These are phyloP conservation scores for Macrophomina pseudophaseolina DNA, from an alignment of 2,329 filamentous ascomycete genomes.

Conservation along the genomic window DNA sequence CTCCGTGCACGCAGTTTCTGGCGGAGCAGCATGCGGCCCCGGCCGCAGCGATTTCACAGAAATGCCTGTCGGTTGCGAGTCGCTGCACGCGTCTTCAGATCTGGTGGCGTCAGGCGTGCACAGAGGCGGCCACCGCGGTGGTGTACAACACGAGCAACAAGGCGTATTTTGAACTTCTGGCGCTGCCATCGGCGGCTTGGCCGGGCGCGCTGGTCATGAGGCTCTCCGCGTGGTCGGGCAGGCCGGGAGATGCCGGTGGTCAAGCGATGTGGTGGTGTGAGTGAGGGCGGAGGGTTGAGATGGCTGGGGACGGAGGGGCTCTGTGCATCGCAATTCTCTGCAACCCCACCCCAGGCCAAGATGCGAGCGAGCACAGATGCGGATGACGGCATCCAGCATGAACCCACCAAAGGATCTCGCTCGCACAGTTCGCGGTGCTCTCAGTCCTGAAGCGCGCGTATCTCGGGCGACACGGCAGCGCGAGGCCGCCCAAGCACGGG, in stretches of 20 bases:
- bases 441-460: constrained; percentile 16
- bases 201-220: not conserved
- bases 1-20: not conserved
- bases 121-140: not conserved
- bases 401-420: not conserved
- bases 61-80: not conserved
- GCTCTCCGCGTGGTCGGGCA: not conserved
- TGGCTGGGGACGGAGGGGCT: not conserved
- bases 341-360: constrained; percentile 10
- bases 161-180: not conserved
- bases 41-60: not conserved
- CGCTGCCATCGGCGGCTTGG: constrained; percentile 5
- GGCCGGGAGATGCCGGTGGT: constrained; percentile 2
- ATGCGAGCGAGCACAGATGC: constrained; percentile 10
- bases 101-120: constrained; percentile 20
- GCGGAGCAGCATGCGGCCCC: not conserved
- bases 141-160: constrained; percentile 2
- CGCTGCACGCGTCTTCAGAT: not conserved
- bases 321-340: constrained; percentile 18
- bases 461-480: constrained; percentile 1
- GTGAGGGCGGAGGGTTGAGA: not conserved
- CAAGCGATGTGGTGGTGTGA: constrained; percentile 14
- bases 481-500: not conserved
- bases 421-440: constrained; percentile 17
- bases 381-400: not conserved